Evolutionary conservation across 148 eudicot genomes (phyloP).

Genomic region (Cornus suecica): DNA sequence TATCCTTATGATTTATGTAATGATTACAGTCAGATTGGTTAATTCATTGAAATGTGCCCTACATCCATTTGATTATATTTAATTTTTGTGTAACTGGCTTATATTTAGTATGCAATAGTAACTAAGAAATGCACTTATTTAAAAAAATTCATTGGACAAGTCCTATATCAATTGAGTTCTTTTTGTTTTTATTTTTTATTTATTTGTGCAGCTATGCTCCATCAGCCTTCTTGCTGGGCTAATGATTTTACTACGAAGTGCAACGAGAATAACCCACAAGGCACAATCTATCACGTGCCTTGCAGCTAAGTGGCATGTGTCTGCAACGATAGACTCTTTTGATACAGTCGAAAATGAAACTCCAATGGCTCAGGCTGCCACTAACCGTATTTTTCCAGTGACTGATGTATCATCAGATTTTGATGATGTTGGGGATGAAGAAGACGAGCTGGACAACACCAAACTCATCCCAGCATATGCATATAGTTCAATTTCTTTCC

Average conservation of each 20-base stretch:
- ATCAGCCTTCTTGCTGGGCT: constrained; percentile 74
- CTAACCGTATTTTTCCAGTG: constrained; percentile 18
- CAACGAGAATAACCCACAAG: constrained; percentile 92
- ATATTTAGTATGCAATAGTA: too few relatives aligned
- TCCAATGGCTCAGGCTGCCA: constrained; percentile 30
- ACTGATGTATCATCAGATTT: constrained; percentile 35
- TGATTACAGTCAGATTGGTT: too few relatives aligned
- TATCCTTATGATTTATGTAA: too few relatives aligned
- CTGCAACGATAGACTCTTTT: constrained; percentile 72
- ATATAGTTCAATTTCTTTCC: constrained; percentile 67
- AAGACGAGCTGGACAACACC: constrained; percentile 78
- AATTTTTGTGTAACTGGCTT: too few relatives aligned
- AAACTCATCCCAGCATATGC: constrained; percentile 64
- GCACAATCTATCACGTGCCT: constrained; percentile 84
- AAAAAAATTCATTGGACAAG: too few relatives aligned
- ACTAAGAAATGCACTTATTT: too few relatives aligned
- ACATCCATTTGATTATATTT: too few relatives aligned
- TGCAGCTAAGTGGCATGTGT: constrained; percentile 92
- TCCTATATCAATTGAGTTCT: not conserved
- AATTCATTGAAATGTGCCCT: too few relatives aligned
- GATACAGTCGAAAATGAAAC: constrained; percentile 46
- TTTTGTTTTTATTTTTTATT: not conserved
- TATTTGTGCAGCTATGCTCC: constrained; percentile 57
- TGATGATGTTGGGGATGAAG: constrained; percentile 77
- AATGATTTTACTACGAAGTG: constrained; percentile 70